Percentiles rank a stretch among this genome's conserved stretches.
phyloP scores from a whole-genome alignment of 2,329 filamentous ascomycete species.

The Biscogniauxia mediterranea region DNA sequence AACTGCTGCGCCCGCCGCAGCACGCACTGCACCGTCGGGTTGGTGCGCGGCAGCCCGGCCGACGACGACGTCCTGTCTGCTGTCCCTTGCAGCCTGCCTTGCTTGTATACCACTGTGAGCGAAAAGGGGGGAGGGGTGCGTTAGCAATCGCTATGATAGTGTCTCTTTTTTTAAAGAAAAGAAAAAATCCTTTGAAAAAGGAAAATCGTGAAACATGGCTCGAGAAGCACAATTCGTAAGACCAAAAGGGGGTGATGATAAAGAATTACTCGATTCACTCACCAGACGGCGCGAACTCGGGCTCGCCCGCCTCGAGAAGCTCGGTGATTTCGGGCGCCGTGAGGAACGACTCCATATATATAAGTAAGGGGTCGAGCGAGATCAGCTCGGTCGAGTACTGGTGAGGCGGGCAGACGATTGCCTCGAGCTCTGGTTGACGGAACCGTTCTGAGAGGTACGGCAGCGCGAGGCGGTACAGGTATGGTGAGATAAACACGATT shows the following conservation, averaged over 20 bases:
- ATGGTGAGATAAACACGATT: neutral
- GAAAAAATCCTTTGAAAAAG: too few species aligned
- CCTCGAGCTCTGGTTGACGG: neutral
- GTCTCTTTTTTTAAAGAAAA: too few species aligned
- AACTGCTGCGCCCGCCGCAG: slow-evolving; percentile 36
- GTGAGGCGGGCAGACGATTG: slow-evolving; percentile 21
- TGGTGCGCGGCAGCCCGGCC: slow-evolving; percentile 37
- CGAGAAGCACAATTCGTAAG: too few species aligned
- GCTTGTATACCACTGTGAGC: slow-evolving; percentile 31
- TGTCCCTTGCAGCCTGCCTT: slow-evolving; percentile 34
- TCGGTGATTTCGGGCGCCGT: slow-evolving; percentile 33
- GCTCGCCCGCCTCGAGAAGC: slow-evolving; percentile 36
- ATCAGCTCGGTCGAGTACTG: slow-evolving; percentile 41
- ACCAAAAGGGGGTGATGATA: too few species aligned
- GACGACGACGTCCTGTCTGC: slow-evolving; percentile 40
- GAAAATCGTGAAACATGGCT: too few species aligned
- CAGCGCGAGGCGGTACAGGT: neutral
- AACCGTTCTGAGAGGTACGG: neutral
- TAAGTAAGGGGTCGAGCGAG: slow-evolving; percentile 41
- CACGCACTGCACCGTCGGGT: slow-evolving; percentile 39
- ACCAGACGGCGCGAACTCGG: slow-evolving; percentile 36
- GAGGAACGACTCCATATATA: slow-evolving; percentile 44
- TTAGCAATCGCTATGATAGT: too few species aligned
- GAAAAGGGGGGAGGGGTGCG: too few species aligned
- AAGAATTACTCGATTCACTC: too few species aligned